A percentile compares a stretch with the other conserved stretches of the same genome.
Conservation (phyloP, 2,329 filamentous ascomycete species). For the Botrytis squamosa region DNA sequence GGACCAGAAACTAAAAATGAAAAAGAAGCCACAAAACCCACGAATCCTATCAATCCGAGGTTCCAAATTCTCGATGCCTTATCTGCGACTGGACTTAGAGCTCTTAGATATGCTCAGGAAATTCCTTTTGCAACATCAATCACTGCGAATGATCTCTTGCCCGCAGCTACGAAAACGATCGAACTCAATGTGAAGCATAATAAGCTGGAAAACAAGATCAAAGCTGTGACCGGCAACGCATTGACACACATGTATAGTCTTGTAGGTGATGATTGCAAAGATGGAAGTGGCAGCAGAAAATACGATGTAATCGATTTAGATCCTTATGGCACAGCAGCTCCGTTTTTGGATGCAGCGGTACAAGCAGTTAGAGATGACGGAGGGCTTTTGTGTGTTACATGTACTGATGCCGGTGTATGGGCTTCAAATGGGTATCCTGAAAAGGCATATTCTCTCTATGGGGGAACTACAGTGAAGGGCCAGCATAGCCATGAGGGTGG, state of each 20-base stretch:
- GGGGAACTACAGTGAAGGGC: conserved; percentile 83
- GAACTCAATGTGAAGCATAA: conserved; percentile 84
- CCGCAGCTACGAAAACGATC: conserved; percentile 76
- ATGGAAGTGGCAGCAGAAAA: conserved; percentile 49
- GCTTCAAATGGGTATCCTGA: conserved; percentile 92
- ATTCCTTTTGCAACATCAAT: conserved; percentile 79
- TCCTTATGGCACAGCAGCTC: conserved; percentile 89
- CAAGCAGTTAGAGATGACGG: conserved; percentile 82
- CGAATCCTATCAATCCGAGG: conserved; percentile 32
- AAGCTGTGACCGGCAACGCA: conserved; percentile 76
- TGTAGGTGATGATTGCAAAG: conserved; percentile 44
- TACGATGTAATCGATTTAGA: conserved; percentile 97
- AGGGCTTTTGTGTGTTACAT: conserved; percentile 90
- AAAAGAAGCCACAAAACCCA: conserved; percentile 5
- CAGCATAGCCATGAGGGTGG: conserved; percentile 85
- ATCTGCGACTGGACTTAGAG: conserved; percentile 88
- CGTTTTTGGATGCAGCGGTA: conserved; percentile 87
- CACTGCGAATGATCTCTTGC: conserved; percentile 86
- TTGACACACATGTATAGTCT: conserved; percentile 88
- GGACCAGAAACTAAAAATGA: background rate
- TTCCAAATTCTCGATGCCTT: conserved; percentile 94
- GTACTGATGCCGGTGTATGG: conserved; percentile 93
- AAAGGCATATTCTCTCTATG: conserved; percentile 92
- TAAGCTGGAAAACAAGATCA: conserved; percentile 66
- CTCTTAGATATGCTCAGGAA: conserved; percentile 87